These are phyloP conservation scores for Metarhizium rileyi DNA, from an alignment of 2,329 filamentous ascomycete genomes.

Conservation along the genomic window DNA sequence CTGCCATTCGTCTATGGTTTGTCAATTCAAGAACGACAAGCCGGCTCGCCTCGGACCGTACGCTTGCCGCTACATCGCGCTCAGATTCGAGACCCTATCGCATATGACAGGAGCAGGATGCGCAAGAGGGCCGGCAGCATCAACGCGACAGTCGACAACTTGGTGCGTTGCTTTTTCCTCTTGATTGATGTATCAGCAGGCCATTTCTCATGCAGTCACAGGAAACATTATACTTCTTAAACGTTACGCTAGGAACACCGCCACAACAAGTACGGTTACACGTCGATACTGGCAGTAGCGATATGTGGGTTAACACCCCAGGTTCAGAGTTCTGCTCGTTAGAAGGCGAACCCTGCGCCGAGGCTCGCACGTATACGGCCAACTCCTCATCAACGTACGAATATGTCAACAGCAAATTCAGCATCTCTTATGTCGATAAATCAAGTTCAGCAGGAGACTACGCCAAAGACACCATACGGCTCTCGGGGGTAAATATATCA, in stretches of 20 bases:
- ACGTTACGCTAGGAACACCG: constrained; percentile 53
- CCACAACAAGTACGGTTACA: constrained; percentile 47
- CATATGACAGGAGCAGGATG: constrained; percentile 27
- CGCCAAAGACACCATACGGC: constrained; percentile 59
- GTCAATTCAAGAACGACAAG: constrained; percentile 18
- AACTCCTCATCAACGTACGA: constrained; percentile 67
- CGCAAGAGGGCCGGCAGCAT: constrained; percentile 33
- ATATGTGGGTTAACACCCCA: constrained; percentile 61
- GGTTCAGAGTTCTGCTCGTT: constrained; percentile 49
- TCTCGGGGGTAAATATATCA: constrained; percentile 44
- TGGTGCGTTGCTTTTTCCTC: constrained; percentile 32
- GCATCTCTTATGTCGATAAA: constrained; percentile 81
- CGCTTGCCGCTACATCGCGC: constrained; percentile 31
- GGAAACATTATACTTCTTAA: constrained; percentile 56
- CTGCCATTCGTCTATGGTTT: constrained; percentile 12
- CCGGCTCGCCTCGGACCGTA: constrained; percentile 33
- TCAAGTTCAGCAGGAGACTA: constrained; percentile 72
- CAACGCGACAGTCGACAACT: constrained; percentile 41
- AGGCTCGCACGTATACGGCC: constrained; percentile 57
- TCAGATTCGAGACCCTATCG: constrained; percentile 29
- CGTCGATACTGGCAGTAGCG: constrained; percentile 60
- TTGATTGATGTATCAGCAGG: not conserved
- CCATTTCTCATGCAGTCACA: not conserved
- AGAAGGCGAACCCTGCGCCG: constrained; percentile 40
- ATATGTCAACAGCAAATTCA: constrained; percentile 67